phyloP scores from a whole-genome alignment of 1,284 basidiomycete species.

The Cerrena zonata region DNA sequence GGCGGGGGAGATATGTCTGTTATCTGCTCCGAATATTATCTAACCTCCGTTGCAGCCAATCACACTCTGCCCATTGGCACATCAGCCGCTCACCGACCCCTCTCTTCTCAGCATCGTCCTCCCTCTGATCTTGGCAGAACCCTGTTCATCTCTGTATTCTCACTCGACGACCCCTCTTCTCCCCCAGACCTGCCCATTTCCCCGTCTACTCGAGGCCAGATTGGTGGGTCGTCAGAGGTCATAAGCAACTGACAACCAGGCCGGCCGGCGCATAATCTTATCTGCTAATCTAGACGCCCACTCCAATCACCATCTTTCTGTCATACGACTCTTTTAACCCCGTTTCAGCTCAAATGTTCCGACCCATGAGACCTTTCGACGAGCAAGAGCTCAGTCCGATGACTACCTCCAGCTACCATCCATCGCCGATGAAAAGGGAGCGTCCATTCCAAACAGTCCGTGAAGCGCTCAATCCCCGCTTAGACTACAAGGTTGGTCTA shows the following conservation, averaged over 20 bases:
- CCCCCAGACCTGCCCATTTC: neutral
- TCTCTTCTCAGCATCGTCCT: too few species aligned
- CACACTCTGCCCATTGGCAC: constrained; percentile 10
- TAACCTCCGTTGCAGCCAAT: constrained; percentile 11
- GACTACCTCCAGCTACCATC: too few species aligned
- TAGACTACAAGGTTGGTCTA: neutral
- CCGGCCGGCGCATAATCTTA: neutral
- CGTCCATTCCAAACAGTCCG: too few species aligned
- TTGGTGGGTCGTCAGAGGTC: neutral
- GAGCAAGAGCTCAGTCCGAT: too few species aligned
- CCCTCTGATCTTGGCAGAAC: too few species aligned
- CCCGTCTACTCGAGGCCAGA: neutral
- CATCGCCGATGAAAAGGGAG: too few species aligned
- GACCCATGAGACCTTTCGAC: too few species aligned
- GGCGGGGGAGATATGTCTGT: too few species aligned
- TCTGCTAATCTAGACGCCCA: neutral
- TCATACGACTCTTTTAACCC: too few species aligned
- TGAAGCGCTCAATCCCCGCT: neutral
- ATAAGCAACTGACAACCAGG: neutral
- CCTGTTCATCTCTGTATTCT: neutral
- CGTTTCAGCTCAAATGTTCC: too few species aligned
- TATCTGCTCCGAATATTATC: neutral
- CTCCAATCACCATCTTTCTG: neutral
- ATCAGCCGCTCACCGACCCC: neutral
- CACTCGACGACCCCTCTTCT: neutral